Conservation (phyloP, 2,329 filamentous ascomycete genomes). For the Penicillium sp. region DNA sequence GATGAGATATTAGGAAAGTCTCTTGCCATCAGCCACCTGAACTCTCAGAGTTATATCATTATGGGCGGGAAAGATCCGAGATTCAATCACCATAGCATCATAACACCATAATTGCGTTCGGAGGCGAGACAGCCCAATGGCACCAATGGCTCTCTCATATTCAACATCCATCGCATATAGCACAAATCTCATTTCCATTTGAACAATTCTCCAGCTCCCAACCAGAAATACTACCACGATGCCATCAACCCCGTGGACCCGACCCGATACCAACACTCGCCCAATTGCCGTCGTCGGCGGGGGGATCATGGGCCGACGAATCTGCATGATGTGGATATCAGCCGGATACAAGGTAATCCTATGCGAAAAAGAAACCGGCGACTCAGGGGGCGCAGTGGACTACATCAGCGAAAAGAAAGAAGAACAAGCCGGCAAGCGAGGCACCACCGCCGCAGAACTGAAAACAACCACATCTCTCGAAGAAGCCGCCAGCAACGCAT, state of each 20-base stretch:
- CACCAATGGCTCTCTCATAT: not conserved
- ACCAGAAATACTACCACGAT: slow-evolving; percentile 5
- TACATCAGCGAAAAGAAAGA: slow-evolving; percentile 17
- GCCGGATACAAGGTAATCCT: slow-evolving; percentile 17
- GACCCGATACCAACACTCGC: slow-evolving; percentile 19
- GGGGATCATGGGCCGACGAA: slow-evolving; percentile 23
- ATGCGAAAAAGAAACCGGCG: slow-evolving; percentile 13
- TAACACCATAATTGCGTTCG: not conserved
- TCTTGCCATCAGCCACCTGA: slow-evolving; percentile 9
- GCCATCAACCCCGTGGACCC: slow-evolving; percentile 18
- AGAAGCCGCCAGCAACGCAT: slow-evolving; percentile 15
- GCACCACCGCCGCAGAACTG: slow-evolving; percentile 11
- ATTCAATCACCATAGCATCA: slow-evolving; percentile 16
- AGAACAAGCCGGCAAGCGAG: slow-evolving; percentile 16
- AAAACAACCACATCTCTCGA: slow-evolving; percentile 9
- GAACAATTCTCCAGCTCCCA: not conserved
- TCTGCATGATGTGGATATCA: slow-evolving; percentile 24
- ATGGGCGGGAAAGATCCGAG: not conserved
- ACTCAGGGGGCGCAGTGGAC: slow-evolving; percentile 10
- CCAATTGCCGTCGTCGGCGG: slow-evolving; percentile 24
- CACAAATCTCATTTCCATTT: not conserved
- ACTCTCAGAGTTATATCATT: slow-evolving; percentile 15
- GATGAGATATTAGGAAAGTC: no score
- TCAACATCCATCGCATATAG: not conserved
- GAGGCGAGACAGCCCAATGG: not conserved